A percentile compares a stretch with the other conserved stretches of the same genome.
Conservation (phyloP, 179 eudicot genomes). For the Vitellaria paradoxa region DNA sequence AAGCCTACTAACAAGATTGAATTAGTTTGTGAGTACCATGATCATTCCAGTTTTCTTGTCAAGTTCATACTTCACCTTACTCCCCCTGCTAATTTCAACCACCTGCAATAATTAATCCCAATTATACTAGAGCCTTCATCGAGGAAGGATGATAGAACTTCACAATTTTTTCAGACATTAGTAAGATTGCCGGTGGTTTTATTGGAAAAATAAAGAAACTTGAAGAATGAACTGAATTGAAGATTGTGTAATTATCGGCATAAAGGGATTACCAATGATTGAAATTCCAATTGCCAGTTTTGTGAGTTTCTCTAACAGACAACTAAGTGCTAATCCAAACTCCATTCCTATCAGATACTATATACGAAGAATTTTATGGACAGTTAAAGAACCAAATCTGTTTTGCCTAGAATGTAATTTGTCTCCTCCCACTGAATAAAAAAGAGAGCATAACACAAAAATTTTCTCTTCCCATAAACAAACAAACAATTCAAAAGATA, state of each 20-base stretch:
- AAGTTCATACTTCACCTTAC: slow-evolving; percentile 29
- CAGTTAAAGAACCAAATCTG: neutral
- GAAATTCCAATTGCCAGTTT: neutral
- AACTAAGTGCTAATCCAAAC: neutral
- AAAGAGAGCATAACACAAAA: neutral
- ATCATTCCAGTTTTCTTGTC: slow-evolving; percentile 31
- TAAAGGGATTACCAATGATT: neutral
- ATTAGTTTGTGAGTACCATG: slow-evolving; percentile 10
- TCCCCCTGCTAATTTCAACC: slow-evolving; percentile 24
- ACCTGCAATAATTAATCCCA: slow-evolving; percentile 14
- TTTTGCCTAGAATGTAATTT: neutral
- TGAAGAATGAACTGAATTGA: neutral
- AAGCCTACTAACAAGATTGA: neutral
- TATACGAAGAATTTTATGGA: neutral
- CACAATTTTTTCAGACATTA: neutral
- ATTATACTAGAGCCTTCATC: neutral
- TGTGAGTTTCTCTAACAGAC: neutral
- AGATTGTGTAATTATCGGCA: neutral
- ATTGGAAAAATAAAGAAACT: neutral
- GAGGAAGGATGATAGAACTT: neutral
- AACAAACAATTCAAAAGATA: neutral
- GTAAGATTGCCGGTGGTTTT: neutral
- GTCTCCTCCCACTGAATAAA: neutral
- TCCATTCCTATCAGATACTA: neutral
- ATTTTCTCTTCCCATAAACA: neutral